Evolutionary conservation across 306 rosid genomes (phyloP).

Genomic region (Corylus americana): DNA sequence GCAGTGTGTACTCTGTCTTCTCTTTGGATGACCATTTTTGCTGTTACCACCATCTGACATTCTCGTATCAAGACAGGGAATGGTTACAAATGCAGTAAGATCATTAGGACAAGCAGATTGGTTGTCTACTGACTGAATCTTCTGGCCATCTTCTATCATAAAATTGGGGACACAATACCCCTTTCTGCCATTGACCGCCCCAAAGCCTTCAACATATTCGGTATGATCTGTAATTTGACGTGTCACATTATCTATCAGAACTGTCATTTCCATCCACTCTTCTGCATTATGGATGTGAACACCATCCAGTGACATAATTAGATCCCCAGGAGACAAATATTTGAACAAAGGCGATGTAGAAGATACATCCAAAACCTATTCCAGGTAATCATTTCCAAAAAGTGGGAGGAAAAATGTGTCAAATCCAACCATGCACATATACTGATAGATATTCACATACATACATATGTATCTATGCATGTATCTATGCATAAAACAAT

Average conservation of each 20-base stretch:
- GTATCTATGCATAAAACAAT: neutral
- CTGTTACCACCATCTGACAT: slow-evolving; percentile 32
- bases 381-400: slow-evolving; percentile 29
- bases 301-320: slow-evolving; percentile 65
- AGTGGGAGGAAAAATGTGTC: slow-evolving; percentile 17
- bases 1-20: slow-evolving; percentile 50
- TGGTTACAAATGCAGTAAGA: slow-evolving; percentile 49
- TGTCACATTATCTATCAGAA: slow-evolving; percentile 40
- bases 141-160: slow-evolving; percentile 53
- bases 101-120: slow-evolving; percentile 53
- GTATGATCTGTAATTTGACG: slow-evolving; percentile 40
- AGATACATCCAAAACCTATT: slow-evolving; percentile 71
- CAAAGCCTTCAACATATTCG: slow-evolving; percentile 24
- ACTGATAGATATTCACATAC: neutral
- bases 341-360: slow-evolving; percentile 66
- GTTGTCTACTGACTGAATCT: slow-evolving; percentile 29
- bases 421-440: slow-evolving; percentile 8
- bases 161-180: slow-evolving; percentile 74
- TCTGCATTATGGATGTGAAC: slow-evolving; percentile 50
- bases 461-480: neutral
- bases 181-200: slow-evolving; percentile 43
- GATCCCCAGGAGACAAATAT: slow-evolving; percentile 69
- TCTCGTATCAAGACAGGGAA: slow-evolving; percentile 40
- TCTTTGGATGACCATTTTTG: slow-evolving; percentile 30
- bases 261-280: slow-evolving; percentile 65